phyloP scores from a whole-genome alignment of 768 basidiomycete genomes.

The Boletales sp. region DNA sequence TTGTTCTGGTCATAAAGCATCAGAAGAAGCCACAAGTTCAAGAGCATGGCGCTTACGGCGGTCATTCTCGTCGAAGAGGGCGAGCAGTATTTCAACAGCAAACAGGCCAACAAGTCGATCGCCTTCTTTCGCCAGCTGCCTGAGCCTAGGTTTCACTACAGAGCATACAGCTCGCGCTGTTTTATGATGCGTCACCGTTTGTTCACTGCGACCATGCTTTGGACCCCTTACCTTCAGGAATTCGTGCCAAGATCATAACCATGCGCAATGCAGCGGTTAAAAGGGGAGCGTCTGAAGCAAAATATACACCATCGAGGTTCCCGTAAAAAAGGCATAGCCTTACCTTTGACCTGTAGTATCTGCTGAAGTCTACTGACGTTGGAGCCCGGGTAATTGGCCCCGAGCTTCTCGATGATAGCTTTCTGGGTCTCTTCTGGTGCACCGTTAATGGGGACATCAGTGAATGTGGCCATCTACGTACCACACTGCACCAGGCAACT shows the following conservation, averaged over 20 bases:
- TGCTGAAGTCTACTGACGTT: constrained; percentile 7
- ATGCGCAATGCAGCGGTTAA: constrained; percentile 18
- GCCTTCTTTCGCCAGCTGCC: constrained; percentile 9
- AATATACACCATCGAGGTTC: not conserved
- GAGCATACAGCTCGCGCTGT: not conserved
- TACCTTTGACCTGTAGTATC: constrained; percentile 16
- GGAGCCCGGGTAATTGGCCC: not conserved
- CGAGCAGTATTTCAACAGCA: constrained; percentile 19
- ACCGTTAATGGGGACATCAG: not conserved
- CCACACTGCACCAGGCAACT: constrained; percentile 14
- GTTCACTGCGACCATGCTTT: no score
- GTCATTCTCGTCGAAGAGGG: constrained; percentile 4
- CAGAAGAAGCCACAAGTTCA: not conserved
- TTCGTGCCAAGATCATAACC: constrained; percentile 14
- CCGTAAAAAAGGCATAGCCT: not conserved
- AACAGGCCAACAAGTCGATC: constrained; percentile 13
- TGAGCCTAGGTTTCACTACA: constrained; percentile 11
- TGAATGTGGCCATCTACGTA: not conserved
- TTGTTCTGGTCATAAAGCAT: not conserved
- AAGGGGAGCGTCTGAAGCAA: constrained; percentile 5
- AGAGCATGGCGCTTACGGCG: not conserved
- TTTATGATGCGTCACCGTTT: not conserved
- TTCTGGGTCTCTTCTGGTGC: constrained; percentile 10
- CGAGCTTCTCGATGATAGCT: constrained; percentile 7
- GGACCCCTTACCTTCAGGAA: constrained; percentile 12